Evolutionary conservation across 148 eudicot genomes (phyloP).

Genomic region (Nepenthes gracilis): DNA sequence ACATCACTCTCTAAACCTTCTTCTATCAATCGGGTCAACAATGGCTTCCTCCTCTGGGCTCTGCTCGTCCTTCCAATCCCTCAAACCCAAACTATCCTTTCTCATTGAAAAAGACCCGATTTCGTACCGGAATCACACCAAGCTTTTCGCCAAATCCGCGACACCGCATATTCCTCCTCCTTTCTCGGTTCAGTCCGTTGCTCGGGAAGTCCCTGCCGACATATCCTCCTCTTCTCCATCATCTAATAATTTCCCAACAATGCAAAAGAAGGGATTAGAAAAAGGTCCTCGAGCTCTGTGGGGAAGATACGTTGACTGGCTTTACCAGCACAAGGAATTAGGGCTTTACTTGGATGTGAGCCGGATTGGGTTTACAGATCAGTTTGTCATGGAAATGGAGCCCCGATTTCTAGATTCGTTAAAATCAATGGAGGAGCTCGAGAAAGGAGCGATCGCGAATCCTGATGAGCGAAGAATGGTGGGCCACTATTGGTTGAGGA

Average conservation of each 20-base stretch:
- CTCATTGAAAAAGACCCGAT: slow-evolving; percentile 10
- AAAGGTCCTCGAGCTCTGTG: slow-evolving; percentile 61
- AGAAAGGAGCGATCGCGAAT: slow-evolving; percentile 83
- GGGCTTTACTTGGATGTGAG: slow-evolving; percentile 86
- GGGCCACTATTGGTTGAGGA: slow-evolving; percentile 92
- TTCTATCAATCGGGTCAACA: not conserved
- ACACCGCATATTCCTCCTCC: not conserved
- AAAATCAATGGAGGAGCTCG: slow-evolving; percentile 60
- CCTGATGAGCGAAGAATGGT: slow-evolving; percentile 97
- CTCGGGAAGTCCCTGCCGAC: slow-evolving; percentile 31
- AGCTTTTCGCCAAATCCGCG: slow-evolving; percentile 12
- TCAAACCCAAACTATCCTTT: slow-evolving; percentile 19
- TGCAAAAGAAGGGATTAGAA: slow-evolving; percentile 11
- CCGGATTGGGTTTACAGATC: slow-evolving; percentile 68
- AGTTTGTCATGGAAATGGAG: slow-evolving; percentile 71
- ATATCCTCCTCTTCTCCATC: slow-evolving; percentile 8
- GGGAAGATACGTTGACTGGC: slow-evolving; percentile 74
- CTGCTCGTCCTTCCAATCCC: slow-evolving; percentile 33
- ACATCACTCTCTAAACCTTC: not conserved
- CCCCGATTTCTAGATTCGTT: slow-evolving; percentile 45
- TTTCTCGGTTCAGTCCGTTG: slow-evolving; percentile 19
- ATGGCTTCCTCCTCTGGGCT: slow-evolving; percentile 54
- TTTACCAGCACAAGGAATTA: slow-evolving; percentile 92
- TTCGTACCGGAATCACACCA: slow-evolving; percentile 11
- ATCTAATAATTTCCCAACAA: slow-evolving; percentile 5